Evolutionary conservation across 176 grass and related monocot species (phyloP).

Genomic region (Otatea glauca): DNA sequence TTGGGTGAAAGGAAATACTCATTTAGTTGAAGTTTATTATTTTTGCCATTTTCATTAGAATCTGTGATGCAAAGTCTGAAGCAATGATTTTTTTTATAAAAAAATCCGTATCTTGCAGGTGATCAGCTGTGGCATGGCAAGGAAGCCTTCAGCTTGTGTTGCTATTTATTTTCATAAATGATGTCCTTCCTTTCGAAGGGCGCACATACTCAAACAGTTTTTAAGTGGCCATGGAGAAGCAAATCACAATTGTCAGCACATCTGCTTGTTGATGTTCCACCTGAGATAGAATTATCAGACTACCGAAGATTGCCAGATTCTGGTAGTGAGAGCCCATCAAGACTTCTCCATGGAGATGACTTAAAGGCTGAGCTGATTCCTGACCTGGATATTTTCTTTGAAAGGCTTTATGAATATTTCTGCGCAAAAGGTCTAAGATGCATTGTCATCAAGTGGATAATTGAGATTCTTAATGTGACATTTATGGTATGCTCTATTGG

Average conservation of each 20-base stretch:
- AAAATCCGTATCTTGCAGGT: background rate
- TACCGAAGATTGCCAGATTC: conserved; percentile 58
- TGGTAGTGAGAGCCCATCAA: conserved; percentile 64
- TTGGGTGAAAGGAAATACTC: background rate
- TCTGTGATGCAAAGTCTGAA: background rate
- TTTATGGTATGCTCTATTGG: conserved; percentile 82
- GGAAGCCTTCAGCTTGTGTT: conserved; percentile 10
- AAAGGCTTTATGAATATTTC: conserved; percentile 76
- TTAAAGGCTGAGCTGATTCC: conserved; percentile 54
- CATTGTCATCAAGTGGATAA: conserved; percentile 79
- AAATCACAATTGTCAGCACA: conserved; percentile 51
- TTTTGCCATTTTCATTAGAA: background rate
- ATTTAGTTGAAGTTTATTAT: background rate
- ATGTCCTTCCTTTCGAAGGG: conserved; percentile 52
- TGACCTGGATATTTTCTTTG: conserved; percentile 85
- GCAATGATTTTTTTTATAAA: background rate
- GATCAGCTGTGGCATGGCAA: conserved; percentile 45
- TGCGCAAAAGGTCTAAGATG: conserved; percentile 81
- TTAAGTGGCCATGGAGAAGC: conserved; percentile 63
- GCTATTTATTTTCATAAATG: conserved; percentile 40
- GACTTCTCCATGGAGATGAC: conserved; percentile 64
- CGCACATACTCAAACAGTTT: conserved; percentile 16
- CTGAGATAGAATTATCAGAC: conserved; percentile 78
- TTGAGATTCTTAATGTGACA: conserved; percentile 67
- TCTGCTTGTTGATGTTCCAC: conserved; percentile 54